Evolutionary conservation across 2,329 filamentous ascomycete genomes (phyloP).

Genomic region (Keithomyces neogunnii): DNA sequence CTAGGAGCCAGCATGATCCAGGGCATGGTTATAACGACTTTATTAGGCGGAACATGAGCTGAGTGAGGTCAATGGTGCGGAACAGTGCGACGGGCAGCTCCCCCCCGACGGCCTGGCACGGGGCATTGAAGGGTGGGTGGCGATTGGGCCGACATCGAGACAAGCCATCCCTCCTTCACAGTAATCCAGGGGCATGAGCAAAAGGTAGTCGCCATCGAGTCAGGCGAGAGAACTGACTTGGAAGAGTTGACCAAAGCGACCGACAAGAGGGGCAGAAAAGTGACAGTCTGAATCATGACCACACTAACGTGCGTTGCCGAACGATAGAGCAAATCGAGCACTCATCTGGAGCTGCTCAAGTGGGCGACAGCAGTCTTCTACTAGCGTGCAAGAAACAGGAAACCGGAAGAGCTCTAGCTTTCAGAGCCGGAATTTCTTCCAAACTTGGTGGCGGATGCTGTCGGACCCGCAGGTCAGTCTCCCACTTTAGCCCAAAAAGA

Average conservation of each 20-base stretch:
- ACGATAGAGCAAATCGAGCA: background rate
- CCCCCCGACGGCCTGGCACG: background rate
- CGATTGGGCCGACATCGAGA: background rate
- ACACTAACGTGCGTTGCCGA: background rate
- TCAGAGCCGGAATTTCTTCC: background rate
- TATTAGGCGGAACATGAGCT: no score
- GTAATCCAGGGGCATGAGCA: background rate
- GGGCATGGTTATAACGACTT: background rate
- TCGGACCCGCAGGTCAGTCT: conserved; percentile 6
- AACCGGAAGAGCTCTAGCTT: conserved; percentile 6
- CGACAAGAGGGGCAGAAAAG: background rate
- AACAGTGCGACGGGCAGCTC: conserved; percentile 1
- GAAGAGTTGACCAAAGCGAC: background rate
- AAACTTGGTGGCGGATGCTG: conserved; percentile 1
- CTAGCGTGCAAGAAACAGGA: background rate
- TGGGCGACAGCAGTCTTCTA: no score
- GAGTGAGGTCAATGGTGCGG: conserved; percentile 1
- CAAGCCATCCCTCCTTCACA: background rate
- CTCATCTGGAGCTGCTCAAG: no score
- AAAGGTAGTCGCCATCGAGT: background rate
- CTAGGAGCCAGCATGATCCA: background rate
- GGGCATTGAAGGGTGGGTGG: background rate
- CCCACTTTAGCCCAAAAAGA: conserved; percentile 5
- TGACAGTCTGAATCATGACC: background rate
- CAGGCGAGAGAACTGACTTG: background rate